phyloP scores from a whole-genome alignment of 2,329 filamentous ascomycete genomes.

The Epichloe gansuensis region DNA sequence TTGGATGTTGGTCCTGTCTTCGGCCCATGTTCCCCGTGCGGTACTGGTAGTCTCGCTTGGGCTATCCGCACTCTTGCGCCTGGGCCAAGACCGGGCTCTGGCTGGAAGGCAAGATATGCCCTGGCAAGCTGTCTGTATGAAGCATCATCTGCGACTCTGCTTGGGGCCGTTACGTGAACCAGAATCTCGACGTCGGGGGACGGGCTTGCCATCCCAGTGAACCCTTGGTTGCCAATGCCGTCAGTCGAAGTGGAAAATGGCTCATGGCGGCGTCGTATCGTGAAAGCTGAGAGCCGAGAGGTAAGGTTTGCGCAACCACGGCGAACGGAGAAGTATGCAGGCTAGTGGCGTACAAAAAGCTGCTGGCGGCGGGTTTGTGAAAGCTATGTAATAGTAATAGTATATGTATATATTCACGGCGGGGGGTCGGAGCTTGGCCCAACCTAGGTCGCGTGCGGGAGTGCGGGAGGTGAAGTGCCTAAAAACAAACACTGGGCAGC shows the following conservation, averaged over 20 bases:
- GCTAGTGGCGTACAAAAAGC: background rate
- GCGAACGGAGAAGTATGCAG: background rate
- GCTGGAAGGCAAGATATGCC: conserved; percentile 37
- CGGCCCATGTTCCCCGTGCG: background rate
- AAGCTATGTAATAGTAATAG: background rate
- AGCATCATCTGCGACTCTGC: conserved; percentile 33
- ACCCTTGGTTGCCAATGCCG: background rate
- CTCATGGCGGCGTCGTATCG: conserved; percentile 4
- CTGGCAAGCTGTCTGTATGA: conserved; percentile 35
- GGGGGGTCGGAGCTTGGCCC: background rate
- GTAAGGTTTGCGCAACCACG: background rate
- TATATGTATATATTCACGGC: background rate
- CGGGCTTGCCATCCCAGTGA: conserved; percentile 14
- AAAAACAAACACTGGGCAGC: too few species aligned
- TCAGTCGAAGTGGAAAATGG: background rate
- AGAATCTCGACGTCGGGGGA: conserved; percentile 35
- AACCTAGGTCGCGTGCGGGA: background rate
- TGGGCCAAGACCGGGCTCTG: conserved; percentile 14
- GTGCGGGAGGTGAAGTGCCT: background rate
- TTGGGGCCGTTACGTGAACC: conserved; percentile 41
- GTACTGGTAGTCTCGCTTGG: background rate
- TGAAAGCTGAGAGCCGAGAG: background rate
- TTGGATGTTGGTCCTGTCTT: background rate
- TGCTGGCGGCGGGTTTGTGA: background rate
- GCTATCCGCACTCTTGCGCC: background rate